Base-by-base conservation (phyloP, 208 protist genomes). In the Herpetomonas samuelpessoai region DNA sequence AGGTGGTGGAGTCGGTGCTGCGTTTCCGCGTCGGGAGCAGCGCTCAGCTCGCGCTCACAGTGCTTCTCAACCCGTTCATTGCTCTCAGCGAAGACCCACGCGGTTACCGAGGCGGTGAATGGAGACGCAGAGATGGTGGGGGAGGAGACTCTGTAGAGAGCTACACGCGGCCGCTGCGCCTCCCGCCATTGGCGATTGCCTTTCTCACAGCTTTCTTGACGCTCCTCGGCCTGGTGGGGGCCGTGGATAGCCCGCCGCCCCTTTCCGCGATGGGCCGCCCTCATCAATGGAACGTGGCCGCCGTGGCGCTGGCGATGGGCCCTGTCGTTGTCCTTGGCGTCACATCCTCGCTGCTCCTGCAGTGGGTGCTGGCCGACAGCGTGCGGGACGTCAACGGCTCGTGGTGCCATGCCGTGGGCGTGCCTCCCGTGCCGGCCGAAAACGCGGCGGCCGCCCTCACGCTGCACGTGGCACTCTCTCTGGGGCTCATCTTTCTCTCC, bases 1-100 rank as follows among this genome's bases (percentile, higher is more conserved):
- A 86, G 57, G 70, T 89, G 19, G 93, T 96, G 87, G 74, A 83
- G 60, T 73, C 71, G 0, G 78, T 77, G 35, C 44, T 74, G 18
- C 71, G 57, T 1, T 83, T 74, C 51, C 76, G 76, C 57, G 57
- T 81, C 41, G 63, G 60, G 14, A 62, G 69, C 41, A 79, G 68
- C 1, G 41, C 81, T 24, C 75, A 81, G 54, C 45, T 81, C 24
- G 67, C 76, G 45, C 61, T 68, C 19, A 24, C 22, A 9, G 12
- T 10, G 16, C 7, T 4, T 3, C 3, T 19, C 16, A 48, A 19
- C 22, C 44, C 44, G 44, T 48, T 48, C 19, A 22, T 48, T 4
- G 19, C 44, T 7, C 9, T 48, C 18, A 4, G 44, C 19, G 44
- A 22, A 6, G 44, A 10, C 10, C n/a, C n/a, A n/a, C n/a, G n/a